A percentile compares a stretch with the other conserved stretches of the same genome.
Evolutionary conservation across 2,329 filamentous ascomycete species (phyloP).

Genomic region (Penicillium sp.): DNA sequence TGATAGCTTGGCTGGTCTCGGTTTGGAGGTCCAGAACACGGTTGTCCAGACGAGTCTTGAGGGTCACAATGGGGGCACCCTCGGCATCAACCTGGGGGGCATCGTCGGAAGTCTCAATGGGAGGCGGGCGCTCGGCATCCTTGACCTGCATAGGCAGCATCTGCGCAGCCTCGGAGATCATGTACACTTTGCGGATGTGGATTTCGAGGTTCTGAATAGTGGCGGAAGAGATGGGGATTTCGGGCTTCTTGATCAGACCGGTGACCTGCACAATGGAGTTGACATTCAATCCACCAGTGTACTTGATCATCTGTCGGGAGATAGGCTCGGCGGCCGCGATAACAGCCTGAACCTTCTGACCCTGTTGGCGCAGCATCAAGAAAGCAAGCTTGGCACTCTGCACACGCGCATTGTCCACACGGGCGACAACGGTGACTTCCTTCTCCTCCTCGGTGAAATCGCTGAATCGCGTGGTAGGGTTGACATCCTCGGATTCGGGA

Average conservation of each 20-base stretch:
- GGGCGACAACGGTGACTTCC: slow-evolving; percentile 75
- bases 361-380: slow-evolving; percentile 78
- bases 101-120: slow-evolving; percentile 48
- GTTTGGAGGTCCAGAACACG: slow-evolving; percentile 89
- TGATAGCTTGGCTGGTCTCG: slow-evolving; percentile 87
- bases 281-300: slow-evolving; percentile 71
- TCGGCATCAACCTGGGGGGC: slow-evolving; percentile 55
- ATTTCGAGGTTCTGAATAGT: slow-evolving; percentile 80
- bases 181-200: slow-evolving; percentile 83
- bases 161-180: slow-evolving; percentile 68
- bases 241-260: slow-evolving; percentile 77
- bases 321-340: slow-evolving; percentile 66
- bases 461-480: slow-evolving; percentile 64
- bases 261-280: slow-evolving; percentile 86
- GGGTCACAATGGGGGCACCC: slow-evolving; percentile 70
- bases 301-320: slow-evolving; percentile 93
- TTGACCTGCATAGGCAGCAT: slow-evolving; percentile 65
- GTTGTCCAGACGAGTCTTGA: slow-evolving; percentile 88
- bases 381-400: slow-evolving; percentile 93
- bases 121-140: slow-evolving; percentile 55
- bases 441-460: slow-evolving; percentile 65
- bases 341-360: slow-evolving; percentile 82
- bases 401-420: slow-evolving; percentile 83
- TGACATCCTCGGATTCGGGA: slow-evolving; percentile 61
- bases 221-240: slow-evolving; percentile 86